Evolutionary conservation across 129 eudicot genomes (phyloP), one percentile per base, ranked within the genome.

Genomic region (Tagetes patula): DNA sequence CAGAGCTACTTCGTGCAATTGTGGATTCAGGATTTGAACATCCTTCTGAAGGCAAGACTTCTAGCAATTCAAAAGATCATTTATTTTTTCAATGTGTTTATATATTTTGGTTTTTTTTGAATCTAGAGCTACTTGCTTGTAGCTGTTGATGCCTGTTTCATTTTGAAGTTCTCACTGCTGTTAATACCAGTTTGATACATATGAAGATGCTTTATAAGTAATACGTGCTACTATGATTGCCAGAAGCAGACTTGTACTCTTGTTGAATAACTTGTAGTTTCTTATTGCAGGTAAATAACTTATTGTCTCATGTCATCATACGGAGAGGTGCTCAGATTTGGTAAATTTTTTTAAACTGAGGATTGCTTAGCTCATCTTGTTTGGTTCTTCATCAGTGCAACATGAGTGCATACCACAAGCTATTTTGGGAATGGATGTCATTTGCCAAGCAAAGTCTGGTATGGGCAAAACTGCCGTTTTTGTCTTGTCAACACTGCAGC

Each of bases 321-420:
- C 87, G 96, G 90, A 87, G 98, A 82, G 81, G 89, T 87, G 79
- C 39, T 79, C 80, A 78, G 88, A 71, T 83, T 85, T 87, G 80
- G 87, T 84, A 80, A 75, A 46, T 81, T 83, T 77, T 83, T 85
- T 83, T 77, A 66, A 82, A 83, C 79, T 92, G 86, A 89, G 86
- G 97, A 86, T 82, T 85, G 84, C 82, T 83, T 87, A 73, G 91
- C 90, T 74, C 85, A 85, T 82, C 84, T 87, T 89, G 54, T 87
- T 87, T 93, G 85, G 91, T 86, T 89, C 85, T 86, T 91, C 91
- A 80, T 75, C 89, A 93, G 98, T 93, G 75, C 98, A 93, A 93
- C 98, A 93, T 73, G 96, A 93, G 74, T 93, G 98, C 79, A 93
- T 93, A 43, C 98, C 96, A 81, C 96, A 94, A 94, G 99, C 99